Base-by-base conservation (phyloP, 805 yeast species). In the Clavispora santaluciae region DNA sequence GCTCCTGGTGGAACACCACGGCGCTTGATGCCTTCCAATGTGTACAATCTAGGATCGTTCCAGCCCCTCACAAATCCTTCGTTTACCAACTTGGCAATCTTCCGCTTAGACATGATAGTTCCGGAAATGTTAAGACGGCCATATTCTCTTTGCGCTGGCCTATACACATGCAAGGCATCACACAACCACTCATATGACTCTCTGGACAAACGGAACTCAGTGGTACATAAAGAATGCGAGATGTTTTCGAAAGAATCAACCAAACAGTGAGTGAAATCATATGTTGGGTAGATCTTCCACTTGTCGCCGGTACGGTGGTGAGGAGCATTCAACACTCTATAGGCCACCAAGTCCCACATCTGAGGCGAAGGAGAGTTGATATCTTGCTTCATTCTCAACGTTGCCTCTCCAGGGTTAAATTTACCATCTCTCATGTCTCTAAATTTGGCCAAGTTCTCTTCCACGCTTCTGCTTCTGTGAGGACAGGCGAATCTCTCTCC, bases 1-100 rank as follows among this genome's bases (percentile, higher is more conserved):
- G 98, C 97, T 34, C 98, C 97, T 10, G 99, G 99, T 51, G 99
- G 99, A 7, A 93, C 83, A 70, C 99, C 99, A 61, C 99, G 86
- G 63, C 99, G 85, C 60, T 88, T 83, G 46, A 93, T 80, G 38
- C 93, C 96, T 54, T 89, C 99, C 54, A 93, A 76, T 5, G 99
- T 93, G 65, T 81, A 93, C 61, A 93, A 74, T 59, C 99, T 79
- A 55, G 99, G 99, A 66, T 93, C 99, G 64, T 93, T 95, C 99
- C 99, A 93, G 35, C 88, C 96, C 63, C 96, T 80, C 18, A 93
- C 99, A 55, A 75, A 68, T 5, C 75, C 69, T 21, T 81, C 93
- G 42, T 78, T 84, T 17, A 93, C 98, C 51, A 93, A 75, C 64
- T 88, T 86, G 49, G 96, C 95, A 61, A 93, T 89, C 68, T 93